Percentiles rank a stretch among this genome's conserved stretches.
Conservation (phyloP, 805 yeast species). For the Sugiyamaella boreocaroliniensis region DNA sequence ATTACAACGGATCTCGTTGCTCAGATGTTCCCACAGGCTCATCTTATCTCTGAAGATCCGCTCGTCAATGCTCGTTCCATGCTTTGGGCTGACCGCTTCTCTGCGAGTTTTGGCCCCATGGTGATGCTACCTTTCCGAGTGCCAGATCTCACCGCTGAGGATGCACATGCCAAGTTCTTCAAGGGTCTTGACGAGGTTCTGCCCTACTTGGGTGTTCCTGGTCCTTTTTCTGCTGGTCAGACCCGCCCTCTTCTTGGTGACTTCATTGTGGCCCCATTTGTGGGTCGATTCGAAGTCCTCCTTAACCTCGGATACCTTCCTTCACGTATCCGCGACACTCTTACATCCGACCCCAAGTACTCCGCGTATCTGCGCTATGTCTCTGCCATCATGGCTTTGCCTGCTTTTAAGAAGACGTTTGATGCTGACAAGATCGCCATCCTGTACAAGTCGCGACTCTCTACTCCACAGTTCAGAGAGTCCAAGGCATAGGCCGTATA, state of each 20-base stretch:
- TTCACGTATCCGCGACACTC: conserved; percentile 1
- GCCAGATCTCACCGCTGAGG: conserved; percentile 1
- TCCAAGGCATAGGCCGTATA: too few species aligned
- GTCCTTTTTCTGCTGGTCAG: conserved; percentile 14
- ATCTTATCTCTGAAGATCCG: conserved; percentile 14
- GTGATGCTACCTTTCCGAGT: conserved; percentile 9
- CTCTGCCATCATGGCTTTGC: conserved; percentile 11
- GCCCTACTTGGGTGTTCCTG: conserved; percentile 16
- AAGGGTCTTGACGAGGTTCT: conserved; percentile 16
- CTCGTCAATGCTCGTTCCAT: conserved; percentile 18
- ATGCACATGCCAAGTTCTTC: conserved; percentile 8
- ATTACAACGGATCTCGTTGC: conserved; percentile 25
- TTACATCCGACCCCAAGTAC: conserved; percentile 17
- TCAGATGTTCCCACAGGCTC: conserved; percentile 22
- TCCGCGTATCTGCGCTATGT: conserved; percentile 19
- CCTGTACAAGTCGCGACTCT: not conserved
- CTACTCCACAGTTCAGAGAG: too few species aligned
- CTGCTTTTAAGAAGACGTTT: conserved; percentile 20
- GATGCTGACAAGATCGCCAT: conserved; percentile 5
- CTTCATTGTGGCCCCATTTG: conserved; percentile 21
- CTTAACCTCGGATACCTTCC: conserved; percentile 11
- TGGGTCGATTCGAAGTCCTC: conserved; percentile 14
- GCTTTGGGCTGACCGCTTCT: conserved; percentile 21
- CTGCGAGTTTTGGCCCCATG: conserved; percentile 8
- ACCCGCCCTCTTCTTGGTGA: conserved; percentile 19